Evolutionary conservation across 768 basidiomycete genomes (phyloP), one percentile per base, ranked within the genome.

Genomic region (Boletus subparvulus): DNA sequence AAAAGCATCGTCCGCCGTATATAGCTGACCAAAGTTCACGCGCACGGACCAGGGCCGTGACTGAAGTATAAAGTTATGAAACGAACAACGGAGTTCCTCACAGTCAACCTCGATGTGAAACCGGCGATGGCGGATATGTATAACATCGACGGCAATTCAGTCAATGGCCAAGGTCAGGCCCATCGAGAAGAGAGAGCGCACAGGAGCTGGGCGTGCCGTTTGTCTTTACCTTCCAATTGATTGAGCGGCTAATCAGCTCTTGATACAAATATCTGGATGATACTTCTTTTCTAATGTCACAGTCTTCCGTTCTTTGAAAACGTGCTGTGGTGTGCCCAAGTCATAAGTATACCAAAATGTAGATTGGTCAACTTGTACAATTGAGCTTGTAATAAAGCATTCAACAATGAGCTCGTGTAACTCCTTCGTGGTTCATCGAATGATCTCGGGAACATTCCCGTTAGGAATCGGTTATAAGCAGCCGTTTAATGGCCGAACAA

Each of bases 171-270:
- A 30, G 47, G 56, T 59, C 68, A 70, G 28, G 58, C 26, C 26
- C 59, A 68, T 73, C 77, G 84, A 83, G 83, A 65, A 85, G 77
- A 85, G 59, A 50, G 63, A 77, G 28, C 40, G 55, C 56, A 57
- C 82, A 78, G 65, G 75, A 76, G 73, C 85, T 88, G 86, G 86
- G 86, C 86, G 86, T 87, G 84, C 80, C 83, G 79, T 82, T 78
- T 75, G 69, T 80, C 78, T 66, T 65, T 57, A 65, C 32, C 28
- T 45, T 63, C 59, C 66, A 61, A 81, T 71, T 72, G 83, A 76
- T 77, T 66, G 73, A 67, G 77, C 77, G 86, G 84, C 78, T 82
- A 88, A 88, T 88, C 86, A 86, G 85, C 74, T 78, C 75, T 75
- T 80, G 83, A 70, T 73, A 86, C 81, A 70, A 54, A 39, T 37